Base-by-base conservation (phyloP, 2,329 filamentous ascomycete species). In the Ophiostoma himal-ulmi region DNA sequence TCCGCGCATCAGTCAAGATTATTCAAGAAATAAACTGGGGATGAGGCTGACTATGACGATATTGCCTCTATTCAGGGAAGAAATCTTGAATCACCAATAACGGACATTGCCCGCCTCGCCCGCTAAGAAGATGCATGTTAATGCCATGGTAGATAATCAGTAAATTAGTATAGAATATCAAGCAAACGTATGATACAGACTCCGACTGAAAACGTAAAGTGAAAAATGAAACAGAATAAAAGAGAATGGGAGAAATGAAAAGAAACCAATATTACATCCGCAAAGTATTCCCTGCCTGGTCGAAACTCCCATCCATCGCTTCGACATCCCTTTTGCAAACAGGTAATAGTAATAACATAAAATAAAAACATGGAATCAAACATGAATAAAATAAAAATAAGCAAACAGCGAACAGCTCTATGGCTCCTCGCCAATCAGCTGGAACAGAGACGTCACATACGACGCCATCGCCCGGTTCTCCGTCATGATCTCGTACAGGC, bases 401-500 rank as follows among this genome's bases (percentile, higher is more conserved):
- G 14, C 52, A 60, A 22, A 7, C 64, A 37, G 37, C 62, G 20
- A 44, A 36, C 68, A 57, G 11, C 20, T 64, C 44, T 67, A 52
- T 65, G 44, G n/a, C 37, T 41, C 62, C 20, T 65, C 62, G 17
- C 62, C 62, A 39, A 65, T 65, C 62, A 80, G 69, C 75, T 79
- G 76, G 36, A 80, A 75, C 41, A 80, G 71, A 22, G 75, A 77
- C 22, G 75, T 74, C 41, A 80, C 73, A 69, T 79, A 77, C 44
- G 76, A 75, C 64, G 77, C 86, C 80, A 90, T 77, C 70, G 84
- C 82, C 77, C 82, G 83, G 74, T 93, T 93, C 77, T 92, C 88
- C 41, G 88, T 86, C 80, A 91, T 84, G 62, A 92, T 85, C 78
- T 90, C 89, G 76, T 87, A 91, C 26, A 92, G 79, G 48, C 88